Evolutionary conservation across 306 rosid species (phyloP), one percentile per base, ranked within the genome.

Genomic region (Potentilla sterilis): DNA sequence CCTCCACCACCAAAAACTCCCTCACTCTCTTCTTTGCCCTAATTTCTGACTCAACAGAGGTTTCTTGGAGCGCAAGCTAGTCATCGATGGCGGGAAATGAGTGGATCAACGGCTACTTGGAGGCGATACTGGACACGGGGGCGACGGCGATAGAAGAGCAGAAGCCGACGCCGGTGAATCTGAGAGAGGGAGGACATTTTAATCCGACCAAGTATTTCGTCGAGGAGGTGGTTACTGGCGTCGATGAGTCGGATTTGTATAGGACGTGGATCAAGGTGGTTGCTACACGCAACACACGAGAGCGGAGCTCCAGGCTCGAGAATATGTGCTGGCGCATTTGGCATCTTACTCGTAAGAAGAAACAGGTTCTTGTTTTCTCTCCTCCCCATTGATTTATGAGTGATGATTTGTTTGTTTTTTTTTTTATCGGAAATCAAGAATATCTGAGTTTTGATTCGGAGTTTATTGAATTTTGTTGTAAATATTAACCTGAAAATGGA

Each of bases 301-400:
- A 93, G 75, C 87, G 98, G 1, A 88, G 98, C 80, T 91, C 97
- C 10, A 87, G 98, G 83, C 87, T 91, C 18, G 98, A 93, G 92
- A 93, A 93, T 37, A 93, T 93, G 98, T 93, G 98, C 82, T 93
- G 98, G 98, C 92, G 98, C 63, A 93, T 93, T 84, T 93, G 98
- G 98, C 96, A 93, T 43, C 98, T 93, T 74, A 80, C 98, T 3
- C 88, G 98, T 70, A 93, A 88, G 97, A 90, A 93, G 87, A 89
- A 87, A 28, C 89, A 89, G 93, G 93, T 89, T 43, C 69, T 63
- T 71, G 14, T 68, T 76, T 28, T 21, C 22, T 16, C 10, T 37
- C 18, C 41, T 32, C 22, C 34, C 7, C 40, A 28, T 28, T 28
- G 0, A 28, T 28, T 28, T 28, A 28, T 1, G 28, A 28, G 28